Percentiles rank a stretch among this genome's conserved stretches.
These are phyloP conservation scores for Populus davidiana DNA, from an alignment of 345 rosid genomes.

Conservation along the genomic window DNA sequence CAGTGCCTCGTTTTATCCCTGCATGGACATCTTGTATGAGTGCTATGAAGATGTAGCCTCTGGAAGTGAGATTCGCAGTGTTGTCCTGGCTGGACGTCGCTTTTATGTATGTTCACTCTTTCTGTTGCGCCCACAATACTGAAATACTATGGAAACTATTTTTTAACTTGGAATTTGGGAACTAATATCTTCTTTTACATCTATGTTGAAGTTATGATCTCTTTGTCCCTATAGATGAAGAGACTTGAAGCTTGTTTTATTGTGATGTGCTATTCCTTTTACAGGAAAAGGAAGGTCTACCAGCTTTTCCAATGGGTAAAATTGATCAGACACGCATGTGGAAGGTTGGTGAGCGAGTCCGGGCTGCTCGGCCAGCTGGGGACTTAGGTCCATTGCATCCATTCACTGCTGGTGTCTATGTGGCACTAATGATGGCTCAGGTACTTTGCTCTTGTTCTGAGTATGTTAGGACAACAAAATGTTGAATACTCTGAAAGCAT, in stretches of 20 bases:
- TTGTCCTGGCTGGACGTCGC: slow-evolving; percentile 89
- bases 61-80: slow-evolving; percentile 82
- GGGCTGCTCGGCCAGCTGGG: slow-evolving; percentile 60
- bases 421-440: slow-evolving; percentile 98
- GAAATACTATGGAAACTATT: neutral
- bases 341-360: slow-evolving; percentile 84
- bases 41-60: slow-evolving; percentile 86
- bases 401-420: slow-evolving; percentile 88
- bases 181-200: neutral
- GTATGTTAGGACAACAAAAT: neutral
- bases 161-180: neutral
- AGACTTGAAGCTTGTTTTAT: neutral
- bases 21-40: slow-evolving; percentile 85
- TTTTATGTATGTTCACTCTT: slow-evolving; percentile 49
- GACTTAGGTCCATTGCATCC: slow-evolving; percentile 80
- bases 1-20: slow-evolving; percentile 74
- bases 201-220: neutral
- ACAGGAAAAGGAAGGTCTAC: slow-evolving; percentile 91
- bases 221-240: neutral
- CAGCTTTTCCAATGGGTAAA: slow-evolving; percentile 97
- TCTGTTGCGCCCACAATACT: too few species aligned
- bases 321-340: slow-evolving; percentile 96
- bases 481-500: neutral
- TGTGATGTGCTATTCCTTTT: slow-evolving; percentile 2
- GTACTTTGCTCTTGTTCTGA: slow-evolving; percentile 20